Evolutionary conservation across 2,329 filamentous ascomycete species (phyloP), one percentile per base, ranked within the genome.

Genomic region (Epicoccum sorghinum): DNA sequence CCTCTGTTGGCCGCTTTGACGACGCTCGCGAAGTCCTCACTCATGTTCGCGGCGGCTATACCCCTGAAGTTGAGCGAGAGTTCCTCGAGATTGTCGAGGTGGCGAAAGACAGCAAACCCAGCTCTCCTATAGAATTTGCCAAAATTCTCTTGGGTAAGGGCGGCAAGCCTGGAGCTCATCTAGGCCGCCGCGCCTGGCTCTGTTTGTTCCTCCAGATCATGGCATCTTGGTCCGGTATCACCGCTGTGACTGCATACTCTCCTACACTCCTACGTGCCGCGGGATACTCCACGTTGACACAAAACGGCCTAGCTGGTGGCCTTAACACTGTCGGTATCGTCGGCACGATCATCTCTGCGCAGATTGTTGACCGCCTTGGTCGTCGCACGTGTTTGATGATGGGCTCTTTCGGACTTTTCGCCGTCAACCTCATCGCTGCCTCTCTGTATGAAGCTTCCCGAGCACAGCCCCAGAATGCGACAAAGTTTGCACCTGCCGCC

Each of bases 251-350:
- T 32, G 43, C 29, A 35, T 52, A 41, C 32, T 41, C 36, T 22
- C 42, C 22, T 13, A 49, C 46, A 5, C 27, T 49, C 8, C 29
- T 49, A 8, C 37, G 46, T 3, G 38, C 46, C 18, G 73, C 72
- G 22, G 72, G 68, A 3, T 77, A 73, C 57, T 71, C 61, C 58
- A 66, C 71, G 4, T 61, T 80, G 32, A 80, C 73, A 57, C 59
- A 79, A 51, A 79, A 78, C 46, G 77, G 80, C 32, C 76, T 83
- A 8, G 77, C 80, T 1, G 81, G 81, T 5, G 77, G 79, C 5
- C 65, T 82, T 13, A 83, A 82, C 64, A 52, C 43, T 6, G 41
- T 52, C 7, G 49, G 49, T n/a, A 52, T 52, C 12, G n/a, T 52
- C 23, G 49, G 42, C 18, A 52, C 49, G 7, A 45, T 40, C 4